Evolutionary conservation across 192 early-diverging fungal genomes (phyloP), one percentile per base, ranked within the genome.

Genomic region (Mortierella alpina): DNA sequence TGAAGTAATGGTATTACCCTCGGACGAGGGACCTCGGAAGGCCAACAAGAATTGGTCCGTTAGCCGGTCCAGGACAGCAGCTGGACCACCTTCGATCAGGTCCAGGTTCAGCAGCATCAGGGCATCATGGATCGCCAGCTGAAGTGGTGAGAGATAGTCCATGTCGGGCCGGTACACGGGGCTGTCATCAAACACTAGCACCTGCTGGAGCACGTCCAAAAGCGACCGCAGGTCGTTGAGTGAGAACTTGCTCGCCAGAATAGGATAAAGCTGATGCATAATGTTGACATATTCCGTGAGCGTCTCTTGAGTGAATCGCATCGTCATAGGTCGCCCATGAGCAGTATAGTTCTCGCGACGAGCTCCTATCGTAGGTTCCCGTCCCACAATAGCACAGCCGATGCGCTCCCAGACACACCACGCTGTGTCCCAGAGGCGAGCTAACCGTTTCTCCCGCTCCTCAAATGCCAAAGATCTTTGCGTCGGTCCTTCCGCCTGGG

Each of bases 341-440:
- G 56, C 63, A 46, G 59, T 72, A 69, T 58, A 76, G 70, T 46
- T 63, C 31, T 54, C 83, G 20, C 80, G 49, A n/a, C 18, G 46
- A 48, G 42, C 59, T 50, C 71, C 56, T 13, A 72, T 48, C 6
- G 59, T 47, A 7, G 70, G 66, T 12, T 65, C 41, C 40, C 70
- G 48, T n/a, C 70, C 67, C 2, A 89, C 59, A 45, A 94, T 91
- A 5, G 89, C 91, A 49, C 80, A 63, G 11, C 94, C 94, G 67
- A 95, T 94, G n/a, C 79, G 81, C 56, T 91, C 89, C 95, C 93
- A 95, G 7, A 88, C 77, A 12, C 84, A 56, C 93, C 91, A 95
- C 0, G 88, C 87, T 14, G 84, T 85, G 66, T 86, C 80, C 91
- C 90, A 92, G n/a, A 93, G 76, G 17, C 47, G 49, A 12, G 73